Conservation (phyloP, 2,329 filamentous ascomycete genomes). For the Cryphonectria parasitica region DNA sequence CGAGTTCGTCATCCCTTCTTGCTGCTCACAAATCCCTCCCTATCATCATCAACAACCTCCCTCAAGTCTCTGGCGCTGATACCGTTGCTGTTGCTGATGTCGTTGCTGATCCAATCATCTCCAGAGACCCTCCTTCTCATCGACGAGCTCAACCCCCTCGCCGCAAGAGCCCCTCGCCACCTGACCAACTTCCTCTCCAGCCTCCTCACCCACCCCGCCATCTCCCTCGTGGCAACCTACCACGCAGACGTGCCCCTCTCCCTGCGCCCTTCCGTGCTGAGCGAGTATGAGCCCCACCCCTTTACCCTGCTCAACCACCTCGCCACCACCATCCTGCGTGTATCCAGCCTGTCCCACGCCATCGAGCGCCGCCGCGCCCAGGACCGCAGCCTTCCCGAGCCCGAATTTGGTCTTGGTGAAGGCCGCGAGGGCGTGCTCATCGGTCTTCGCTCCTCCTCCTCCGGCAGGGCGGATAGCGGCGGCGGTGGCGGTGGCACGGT, state of each 20-base stretch:
- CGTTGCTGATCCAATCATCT: not conserved
- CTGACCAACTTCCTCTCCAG: slow-evolving; percentile 72
- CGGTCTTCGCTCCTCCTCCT: slow-evolving; percentile 48
- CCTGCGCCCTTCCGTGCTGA: slow-evolving; percentile 44
- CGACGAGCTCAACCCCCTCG: slow-evolving; percentile 75
- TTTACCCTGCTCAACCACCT: slow-evolving; percentile 78
- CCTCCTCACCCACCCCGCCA: slow-evolving; percentile 61
- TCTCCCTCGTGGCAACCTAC: slow-evolving; percentile 78
- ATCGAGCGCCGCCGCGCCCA: slow-evolving; percentile 74
- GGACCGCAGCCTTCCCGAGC: slow-evolving; percentile 74
- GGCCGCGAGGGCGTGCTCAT: slow-evolving; percentile 78
- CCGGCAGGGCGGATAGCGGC: too few relatives aligned
- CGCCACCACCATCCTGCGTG: slow-evolving; percentile 81
- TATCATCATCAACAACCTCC: too few relatives aligned
- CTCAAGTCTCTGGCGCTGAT: too few relatives aligned
- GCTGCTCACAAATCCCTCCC: not conserved
- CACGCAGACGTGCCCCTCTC: slow-evolving; percentile 76
- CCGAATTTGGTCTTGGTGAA: slow-evolving; percentile 78
- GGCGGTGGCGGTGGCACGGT: slow-evolving; percentile 33
- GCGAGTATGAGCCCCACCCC: slow-evolving; percentile 68
- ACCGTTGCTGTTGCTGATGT: slow-evolving; percentile 30
- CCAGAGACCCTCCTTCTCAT: slow-evolving; percentile 76
- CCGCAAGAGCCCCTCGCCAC: slow-evolving; percentile 55
- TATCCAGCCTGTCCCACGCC: slow-evolving; percentile 74
- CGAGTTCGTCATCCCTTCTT: slow-evolving; percentile 45